A percentile compares a stretch with the other conserved stretches of the same genome.
phyloP scores from a whole-genome alignment of 2,329 filamentous ascomycete genomes.

The Aspergillus cejpii region DNA sequence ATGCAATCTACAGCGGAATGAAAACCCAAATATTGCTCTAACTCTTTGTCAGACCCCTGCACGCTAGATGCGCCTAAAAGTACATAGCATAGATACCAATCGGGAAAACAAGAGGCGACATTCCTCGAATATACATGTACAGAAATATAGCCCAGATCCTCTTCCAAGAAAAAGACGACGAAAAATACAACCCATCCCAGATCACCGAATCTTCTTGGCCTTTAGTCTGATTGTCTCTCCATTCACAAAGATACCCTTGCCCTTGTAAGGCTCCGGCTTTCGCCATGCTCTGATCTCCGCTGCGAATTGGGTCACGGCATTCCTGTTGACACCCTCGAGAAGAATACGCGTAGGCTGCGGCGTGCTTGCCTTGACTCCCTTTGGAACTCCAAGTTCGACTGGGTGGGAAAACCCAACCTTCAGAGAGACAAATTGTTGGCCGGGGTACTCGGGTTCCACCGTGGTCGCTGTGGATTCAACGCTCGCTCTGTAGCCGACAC shows the following conservation, averaged over 20 bases:
- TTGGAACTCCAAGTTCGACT: slow-evolving; percentile 78
- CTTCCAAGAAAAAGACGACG: slow-evolving; percentile 12
- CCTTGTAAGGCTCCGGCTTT: slow-evolving; percentile 94
- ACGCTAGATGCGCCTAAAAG: slow-evolving; percentile 30
- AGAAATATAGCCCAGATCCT: slow-evolving; percentile 10
- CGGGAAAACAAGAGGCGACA: slow-evolving; percentile 17
- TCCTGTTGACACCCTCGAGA: slow-evolving; percentile 78
- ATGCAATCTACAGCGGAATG: neutral
- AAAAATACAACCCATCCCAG: slow-evolving; percentile 21
- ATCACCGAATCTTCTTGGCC: slow-evolving; percentile 91
- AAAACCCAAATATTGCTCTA: slow-evolving; percentile 3
- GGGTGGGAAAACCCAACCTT: slow-evolving; percentile 97
- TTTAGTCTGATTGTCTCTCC: slow-evolving; percentile 97
- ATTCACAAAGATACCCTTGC: slow-evolving; percentile 97
- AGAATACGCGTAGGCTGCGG: slow-evolving; percentile 88
- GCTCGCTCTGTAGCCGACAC: slow-evolving; percentile 88
- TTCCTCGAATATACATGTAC: slow-evolving; percentile 26
- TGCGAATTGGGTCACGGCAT: slow-evolving; percentile 84
- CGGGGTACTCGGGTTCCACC: slow-evolving; percentile 60
- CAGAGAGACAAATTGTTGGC: slow-evolving; percentile 81
- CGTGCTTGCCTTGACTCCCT: slow-evolving; percentile 75
- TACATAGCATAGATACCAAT: slow-evolving; percentile 33
- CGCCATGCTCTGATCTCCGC: slow-evolving; percentile 84
- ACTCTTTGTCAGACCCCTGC: slow-evolving; percentile 14
- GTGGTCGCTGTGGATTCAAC: slow-evolving; percentile 70